A percentile compares a stretch with the other conserved stretches of the same genome.
phyloP scores from a whole-genome alignment of 805 yeast genomes.

The Wickerhamiella domercqiae region DNA sequence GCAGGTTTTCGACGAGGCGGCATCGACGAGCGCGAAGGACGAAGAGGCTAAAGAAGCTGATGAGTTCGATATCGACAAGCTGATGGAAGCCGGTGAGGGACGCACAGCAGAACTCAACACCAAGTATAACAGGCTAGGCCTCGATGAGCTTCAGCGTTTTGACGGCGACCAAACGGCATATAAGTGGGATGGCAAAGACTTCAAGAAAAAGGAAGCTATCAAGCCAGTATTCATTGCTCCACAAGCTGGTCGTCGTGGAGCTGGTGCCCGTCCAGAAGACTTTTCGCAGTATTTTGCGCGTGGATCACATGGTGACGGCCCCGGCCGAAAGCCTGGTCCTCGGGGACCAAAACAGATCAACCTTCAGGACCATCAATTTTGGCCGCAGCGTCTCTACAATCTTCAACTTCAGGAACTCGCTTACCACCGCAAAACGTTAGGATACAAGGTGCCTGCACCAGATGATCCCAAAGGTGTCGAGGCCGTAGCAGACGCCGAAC shows the following conservation, averaged over 20 bases:
- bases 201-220: conserved; percentile 35
- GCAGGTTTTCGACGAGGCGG: conserved; percentile 50
- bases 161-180: conserved; percentile 71
- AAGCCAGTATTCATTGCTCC: conserved; percentile 15
- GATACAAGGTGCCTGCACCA: conserved; percentile 43
- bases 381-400: conserved; percentile 58
- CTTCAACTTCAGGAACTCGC: conserved; percentile 70
- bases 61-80: conserved; percentile 56
- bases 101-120: conserved; percentile 67
- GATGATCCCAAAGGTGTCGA: conserved; percentile 33
- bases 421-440: conserved; percentile 52
- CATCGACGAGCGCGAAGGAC: conserved; percentile 14
- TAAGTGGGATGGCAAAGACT: conserved; percentile 91
- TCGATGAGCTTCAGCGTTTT: conserved; percentile 86
- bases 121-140: conserved; percentile 70
- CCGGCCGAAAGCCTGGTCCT: conserved; percentile 33
- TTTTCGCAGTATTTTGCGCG: conserved; percentile 11
- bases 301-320: conserved; percentile 31
- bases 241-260: conserved; percentile 14
- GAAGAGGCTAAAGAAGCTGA: conserved; percentile 26
- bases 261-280: conserved; percentile 13
- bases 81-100: conserved; percentile 64
- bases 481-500: conserved; percentile 28
- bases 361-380: conserved; percentile 83
- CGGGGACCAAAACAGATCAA: conserved; percentile 73